Evolutionary conservation across 2,329 filamentous ascomycete genomes (phyloP), one percentile per base, ranked within the genome.

Genomic region (Sporothrix brunneoviolacea): DNA sequence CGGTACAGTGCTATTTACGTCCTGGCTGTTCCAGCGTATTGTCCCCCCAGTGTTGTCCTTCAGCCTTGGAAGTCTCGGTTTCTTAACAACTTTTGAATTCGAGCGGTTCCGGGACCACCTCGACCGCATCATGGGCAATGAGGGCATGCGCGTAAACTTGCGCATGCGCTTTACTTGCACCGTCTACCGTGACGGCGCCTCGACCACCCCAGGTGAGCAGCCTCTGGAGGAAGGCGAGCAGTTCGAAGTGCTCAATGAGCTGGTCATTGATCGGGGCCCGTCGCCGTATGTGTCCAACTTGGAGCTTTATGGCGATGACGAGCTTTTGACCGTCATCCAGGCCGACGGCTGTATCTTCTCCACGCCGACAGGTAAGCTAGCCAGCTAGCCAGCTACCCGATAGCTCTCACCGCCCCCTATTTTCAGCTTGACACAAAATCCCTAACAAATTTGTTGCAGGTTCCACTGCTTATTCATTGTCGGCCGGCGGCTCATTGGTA

Each of bases 141-240:
- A 86, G 2, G 93, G 93, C 50, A 97, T 98, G 91, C 86, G 91
- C 48, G 91, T 97, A 54, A 97, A 95, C 63, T 75, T 98, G 59
- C 89, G 93, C 58, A 98, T 98, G 93, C 87, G 93, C 55, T 98
- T 98, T 68, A 98, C 93, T 15, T 97, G 91, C 71, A 97, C 93
- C 0, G 91, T 98, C 8, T 96, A 91, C 72, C 86, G 91, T 39
- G 77, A 84, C 58, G 81, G 78, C 27, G 39, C 48, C 8, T 8
- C 24, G 6, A 4, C 37, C 43, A 15, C 15, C 24, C 12, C 27
- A 16, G 36, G 38, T 30, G 43, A 36, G 35, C 75, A 80, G n/a
- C 80, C 82, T 35, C 78, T 84, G 58, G 85, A 93, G 59, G 91
- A 96, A 67, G 88, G 86, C 39, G 91, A 97, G 70, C 91, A 95